Conservation (phyloP, 1,284 basidiomycete species). For the Dichomitus squalens region DNA sequence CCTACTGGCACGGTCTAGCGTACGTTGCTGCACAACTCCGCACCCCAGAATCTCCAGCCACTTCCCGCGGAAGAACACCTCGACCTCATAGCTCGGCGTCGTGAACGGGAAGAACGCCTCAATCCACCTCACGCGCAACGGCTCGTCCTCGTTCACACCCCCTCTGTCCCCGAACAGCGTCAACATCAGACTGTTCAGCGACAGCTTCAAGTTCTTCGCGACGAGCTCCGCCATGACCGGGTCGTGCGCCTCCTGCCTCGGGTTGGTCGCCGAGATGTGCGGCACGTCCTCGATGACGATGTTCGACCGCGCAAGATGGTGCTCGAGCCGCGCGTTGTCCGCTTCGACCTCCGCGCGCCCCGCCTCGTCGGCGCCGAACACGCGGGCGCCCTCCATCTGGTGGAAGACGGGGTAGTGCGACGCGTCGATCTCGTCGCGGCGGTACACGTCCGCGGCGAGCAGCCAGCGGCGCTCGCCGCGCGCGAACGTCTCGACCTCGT, state of each 20-base stretch:
- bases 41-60: slow-evolving; percentile 98
- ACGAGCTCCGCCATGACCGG: slow-evolving; percentile 72
- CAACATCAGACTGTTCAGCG: slow-evolving; percentile 87
- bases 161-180: slow-evolving; percentile 74
- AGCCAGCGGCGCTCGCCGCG: slow-evolving; percentile 83
- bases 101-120: slow-evolving; percentile 99
- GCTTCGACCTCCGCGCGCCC: slow-evolving; percentile 63
- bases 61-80: slow-evolving; percentile 94
- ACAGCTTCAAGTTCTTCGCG: slow-evolving; percentile 87
- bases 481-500: slow-evolving; percentile 92
- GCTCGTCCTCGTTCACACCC: slow-evolving; percentile 53
- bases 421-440: slow-evolving; percentile 97
- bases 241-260: slow-evolving; percentile 80
- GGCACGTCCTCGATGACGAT: slow-evolving; percentile 89
- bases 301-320: slow-evolving; percentile 65
- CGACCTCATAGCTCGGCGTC: slow-evolving; percentile 95
- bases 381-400: slow-evolving; percentile 95
- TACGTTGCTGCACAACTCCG: slow-evolving; percentile 90
- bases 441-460: slow-evolving; percentile 97
- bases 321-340: slow-evolving; percentile 66
- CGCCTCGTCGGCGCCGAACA: slow-evolving; percentile 61
- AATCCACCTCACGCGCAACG: slow-evolving; percentile 93
- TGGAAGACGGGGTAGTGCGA: slow-evolving; percentile 99
- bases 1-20: slow-evolving; percentile 83
- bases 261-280: slow-evolving; percentile 75